These are phyloP conservation scores for Zygosaccharomyces pseudorouxii DNA, from an alignment of 805 yeast species.

Conservation along the genomic window DNA sequence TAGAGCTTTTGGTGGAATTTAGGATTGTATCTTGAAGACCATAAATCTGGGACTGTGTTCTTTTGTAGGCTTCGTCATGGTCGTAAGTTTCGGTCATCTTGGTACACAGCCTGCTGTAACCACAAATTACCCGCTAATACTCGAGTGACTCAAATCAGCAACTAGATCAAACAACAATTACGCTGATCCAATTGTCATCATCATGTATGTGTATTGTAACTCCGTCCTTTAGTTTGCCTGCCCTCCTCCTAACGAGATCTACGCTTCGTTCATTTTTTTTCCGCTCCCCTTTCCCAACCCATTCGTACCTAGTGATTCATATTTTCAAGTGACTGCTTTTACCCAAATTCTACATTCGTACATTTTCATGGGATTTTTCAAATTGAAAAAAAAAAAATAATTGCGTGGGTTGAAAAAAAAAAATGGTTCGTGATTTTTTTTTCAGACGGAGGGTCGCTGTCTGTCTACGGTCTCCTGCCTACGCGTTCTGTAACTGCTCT, in stretches of 20 bases:
- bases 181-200: neutral
- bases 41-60: constrained; percentile 33
- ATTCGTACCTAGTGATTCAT: neutral
- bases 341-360: neutral
- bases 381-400: neutral
- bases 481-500: neutral
- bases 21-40: constrained; percentile 34
- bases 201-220: neutral
- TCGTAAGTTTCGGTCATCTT: constrained; percentile 10
- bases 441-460: neutral
- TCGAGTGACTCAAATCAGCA: too few relatives aligned
- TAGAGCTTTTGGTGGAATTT: constrained; percentile 22
- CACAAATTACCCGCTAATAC: neutral
- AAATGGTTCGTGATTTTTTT: too few relatives aligned
- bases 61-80: constrained; percentile 25
- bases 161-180: neutral
- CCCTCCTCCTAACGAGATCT: neutral
- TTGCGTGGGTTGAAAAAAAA: constrained; percentile 3
- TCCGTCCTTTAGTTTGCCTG: neutral
- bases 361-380: neutral
- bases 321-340: neutral
- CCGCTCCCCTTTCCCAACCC: neutral
- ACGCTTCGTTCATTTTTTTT: neutral
- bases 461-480: neutral
- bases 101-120: neutral